A percentile compares a stretch with the other conserved stretches of the same genome.
Evolutionary conservation across 176 grass and related monocot species (phyloP).

Genomic region (Themeda triandra): DNA sequence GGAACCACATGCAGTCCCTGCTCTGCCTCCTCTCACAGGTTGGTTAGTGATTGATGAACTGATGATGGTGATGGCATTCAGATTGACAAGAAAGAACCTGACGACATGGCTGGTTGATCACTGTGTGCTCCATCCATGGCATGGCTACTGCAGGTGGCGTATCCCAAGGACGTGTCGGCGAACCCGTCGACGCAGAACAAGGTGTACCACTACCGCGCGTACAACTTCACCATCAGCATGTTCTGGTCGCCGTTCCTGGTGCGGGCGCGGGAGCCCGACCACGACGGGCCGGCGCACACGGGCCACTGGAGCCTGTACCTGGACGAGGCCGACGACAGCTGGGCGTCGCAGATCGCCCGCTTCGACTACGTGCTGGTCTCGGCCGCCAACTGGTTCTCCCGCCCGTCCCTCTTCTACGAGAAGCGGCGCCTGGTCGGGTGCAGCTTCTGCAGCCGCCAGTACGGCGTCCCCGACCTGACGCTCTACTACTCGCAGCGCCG

Average conservation of each 20-base stretch:
- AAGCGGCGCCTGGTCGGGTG: constrained; percentile 49
- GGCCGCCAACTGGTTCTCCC: constrained; percentile 74
- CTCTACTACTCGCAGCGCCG: constrained; percentile 64
- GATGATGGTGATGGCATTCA: background rate
- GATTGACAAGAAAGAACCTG: too few species aligned
- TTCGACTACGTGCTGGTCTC: constrained; percentile 84
- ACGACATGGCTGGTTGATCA: too few species aligned
- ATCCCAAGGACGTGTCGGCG: constrained; percentile 49
- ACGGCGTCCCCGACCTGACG: constrained; percentile 69
- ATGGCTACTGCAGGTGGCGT: constrained; percentile 23
- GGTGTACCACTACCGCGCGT: constrained; percentile 49
- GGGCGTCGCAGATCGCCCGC: constrained; percentile 52
- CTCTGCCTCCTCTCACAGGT: constrained; percentile 56
- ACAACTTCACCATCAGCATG: constrained; percentile 73
- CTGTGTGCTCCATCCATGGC: too few species aligned
- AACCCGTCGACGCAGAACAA: constrained; percentile 48
- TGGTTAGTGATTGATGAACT: background rate
- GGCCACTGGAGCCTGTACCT: constrained; percentile 76
- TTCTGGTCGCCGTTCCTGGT: constrained; percentile 92
- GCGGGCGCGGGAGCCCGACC: constrained; percentile 33
- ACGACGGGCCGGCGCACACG: constrained; percentile 47
- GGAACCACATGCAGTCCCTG: constrained; percentile 64
- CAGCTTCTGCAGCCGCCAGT: constrained; percentile 57
- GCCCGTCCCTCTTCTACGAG: constrained; percentile 66
- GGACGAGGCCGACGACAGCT: constrained; percentile 57